A percentile compares a stretch with the other conserved stretches of the same genome.
phyloP scores from a whole-genome alignment of 192 early-diverging fungal genomes.

The Gryganskiella cystojenkinii region DNA sequence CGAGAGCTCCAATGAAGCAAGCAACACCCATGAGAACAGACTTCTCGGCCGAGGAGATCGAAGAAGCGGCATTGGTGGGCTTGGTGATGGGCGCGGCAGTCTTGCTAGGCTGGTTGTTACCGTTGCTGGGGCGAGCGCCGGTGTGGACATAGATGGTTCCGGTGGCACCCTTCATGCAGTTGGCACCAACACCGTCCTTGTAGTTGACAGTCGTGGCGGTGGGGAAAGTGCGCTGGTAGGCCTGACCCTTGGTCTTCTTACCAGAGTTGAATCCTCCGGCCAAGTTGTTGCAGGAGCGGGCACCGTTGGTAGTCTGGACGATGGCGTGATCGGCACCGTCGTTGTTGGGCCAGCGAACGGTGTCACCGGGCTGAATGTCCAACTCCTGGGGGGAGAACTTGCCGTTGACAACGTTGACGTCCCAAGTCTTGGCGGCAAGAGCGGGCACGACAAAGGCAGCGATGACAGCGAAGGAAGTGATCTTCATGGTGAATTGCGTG shows the following conservation, averaged over 20 bases:
- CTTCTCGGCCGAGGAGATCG: conserved; percentile 22
- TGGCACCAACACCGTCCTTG: conserved; percentile 22
- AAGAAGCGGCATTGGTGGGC: background rate
- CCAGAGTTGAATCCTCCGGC: conserved; percentile 31
- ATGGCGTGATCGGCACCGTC: conserved; percentile 25
- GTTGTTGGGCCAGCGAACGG: conserved; percentile 26
- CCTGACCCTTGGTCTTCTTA: background rate
- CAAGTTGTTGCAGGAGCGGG: conserved; percentile 15
- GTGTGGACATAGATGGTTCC: conserved; percentile 13
- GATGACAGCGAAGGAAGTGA: conserved; percentile 4
- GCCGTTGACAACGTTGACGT: conserved; percentile 29
- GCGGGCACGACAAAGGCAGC: conserved; percentile 22
- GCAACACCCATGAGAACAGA: conserved; percentile 15
- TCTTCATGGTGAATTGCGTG: conserved; percentile 7
- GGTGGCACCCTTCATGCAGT: conserved; percentile 14
- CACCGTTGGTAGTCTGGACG: conserved; percentile 19
- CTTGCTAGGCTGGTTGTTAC: no score
- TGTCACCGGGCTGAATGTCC: conserved; percentile 25
- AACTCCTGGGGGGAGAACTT: conserved; percentile 19
- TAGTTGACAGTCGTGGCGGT: conserved; percentile 7
- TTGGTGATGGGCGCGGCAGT: conserved; percentile 14
- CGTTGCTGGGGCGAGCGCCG: background rate
- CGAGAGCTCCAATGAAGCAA: conserved; percentile 26
- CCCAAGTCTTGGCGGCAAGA: conserved; percentile 32
- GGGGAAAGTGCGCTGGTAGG: conserved; percentile 17